Evolutionary conservation across 2,329 filamentous ascomycete species (phyloP), one percentile per base, ranked within the genome.

Genomic region (Fonsecaea monophora): DNA sequence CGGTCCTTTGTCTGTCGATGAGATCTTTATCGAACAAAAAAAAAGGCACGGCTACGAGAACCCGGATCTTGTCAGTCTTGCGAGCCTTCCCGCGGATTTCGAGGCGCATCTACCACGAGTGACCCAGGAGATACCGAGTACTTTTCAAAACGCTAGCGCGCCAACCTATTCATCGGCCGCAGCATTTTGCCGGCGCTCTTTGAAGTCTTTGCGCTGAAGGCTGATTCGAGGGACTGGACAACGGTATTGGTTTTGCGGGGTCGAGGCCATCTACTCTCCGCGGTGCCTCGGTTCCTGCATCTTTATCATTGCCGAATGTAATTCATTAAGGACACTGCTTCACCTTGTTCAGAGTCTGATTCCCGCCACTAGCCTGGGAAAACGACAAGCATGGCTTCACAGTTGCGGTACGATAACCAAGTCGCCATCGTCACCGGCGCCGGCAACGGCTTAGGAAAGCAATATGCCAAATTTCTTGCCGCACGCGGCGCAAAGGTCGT

Each of bases 401-500:
- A 90, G 78, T 83, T 96, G 76, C 87, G 92, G 75, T 97, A 90
- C 78, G 93, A 96, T 81, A 90, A 89, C 81, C 92, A 95, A 84
- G 92, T 92, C 72, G 91, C 93, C 74, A 91, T 96, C 72, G 89
- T 96, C 72, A 96, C 92, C 55, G 92, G 92, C 74, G 92, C 92
- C 67, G 92, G 92, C 71, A 91, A 90, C 78, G 92, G 92, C 69
- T 81, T 95, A 65, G 92, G 92, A 72, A 91, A 89, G 80, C 89
- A 89, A 76, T 95, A 96, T 81, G 90, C 90, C 74, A 83, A 89
- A 66, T 98, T 97, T 84, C 97, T 96, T 77, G 94, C 87, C 66
- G 92, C 91, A 64, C 88, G 94, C 76, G 95, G 95, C 75, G 95
- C 93, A 73, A 96, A 90, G 79, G 91, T 96, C 73, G 94, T 99